Conservation (phyloP, 208 protist genomes). For the Porcisia deanei region DNA sequence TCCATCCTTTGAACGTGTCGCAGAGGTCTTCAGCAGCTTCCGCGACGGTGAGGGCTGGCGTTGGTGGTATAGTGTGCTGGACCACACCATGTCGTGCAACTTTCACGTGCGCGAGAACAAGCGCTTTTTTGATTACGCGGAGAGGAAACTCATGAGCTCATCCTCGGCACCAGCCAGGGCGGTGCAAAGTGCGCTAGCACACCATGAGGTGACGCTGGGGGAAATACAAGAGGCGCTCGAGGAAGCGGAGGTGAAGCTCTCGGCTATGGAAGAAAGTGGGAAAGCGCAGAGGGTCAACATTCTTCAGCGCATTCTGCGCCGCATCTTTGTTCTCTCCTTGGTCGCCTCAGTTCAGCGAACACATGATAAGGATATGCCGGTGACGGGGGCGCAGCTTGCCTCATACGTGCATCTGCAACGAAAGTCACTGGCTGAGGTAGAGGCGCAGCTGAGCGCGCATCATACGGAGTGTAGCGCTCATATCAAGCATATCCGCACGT, state of each 20-base stretch:
- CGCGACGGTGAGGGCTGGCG: conserved; percentile 24
- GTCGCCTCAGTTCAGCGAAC: conserved; percentile 24
- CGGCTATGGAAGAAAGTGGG: conserved; percentile 18
- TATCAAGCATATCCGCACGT: conserved; percentile 14
- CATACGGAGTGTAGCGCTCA: conserved; percentile 11
- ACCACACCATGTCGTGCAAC: conserved; percentile 21
- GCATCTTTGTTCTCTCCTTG: conserved; percentile 29
- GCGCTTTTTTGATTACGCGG: conserved; percentile 8
- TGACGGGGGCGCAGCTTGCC: conserved; percentile 25
- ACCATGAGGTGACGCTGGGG: conserved; percentile 7
- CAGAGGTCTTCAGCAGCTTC: conserved; percentile 7
- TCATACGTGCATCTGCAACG: conserved; percentile 29
- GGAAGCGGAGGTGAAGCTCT: conserved; percentile 6
- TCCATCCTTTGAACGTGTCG: conserved; percentile 16
- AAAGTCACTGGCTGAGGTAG: conserved; percentile 29
- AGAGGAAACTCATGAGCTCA: neutral
- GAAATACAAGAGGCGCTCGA: conserved; percentile 24
- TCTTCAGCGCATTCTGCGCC: conserved; percentile 30
- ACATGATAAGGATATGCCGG: conserved; percentile 21
- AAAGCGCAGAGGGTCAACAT: conserved; percentile 13
- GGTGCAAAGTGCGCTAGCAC: conserved; percentile 4
- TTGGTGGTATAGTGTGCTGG: conserved; percentile 29
- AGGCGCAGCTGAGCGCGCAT: conserved; percentile 28
- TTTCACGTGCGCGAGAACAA: conserved; percentile 17
- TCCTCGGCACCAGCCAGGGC: conserved; percentile 11